These are phyloP conservation scores for Debaryomyces sp. DNA, from an alignment of 1,139 yeast species.

Conservation along the genomic window DNA sequence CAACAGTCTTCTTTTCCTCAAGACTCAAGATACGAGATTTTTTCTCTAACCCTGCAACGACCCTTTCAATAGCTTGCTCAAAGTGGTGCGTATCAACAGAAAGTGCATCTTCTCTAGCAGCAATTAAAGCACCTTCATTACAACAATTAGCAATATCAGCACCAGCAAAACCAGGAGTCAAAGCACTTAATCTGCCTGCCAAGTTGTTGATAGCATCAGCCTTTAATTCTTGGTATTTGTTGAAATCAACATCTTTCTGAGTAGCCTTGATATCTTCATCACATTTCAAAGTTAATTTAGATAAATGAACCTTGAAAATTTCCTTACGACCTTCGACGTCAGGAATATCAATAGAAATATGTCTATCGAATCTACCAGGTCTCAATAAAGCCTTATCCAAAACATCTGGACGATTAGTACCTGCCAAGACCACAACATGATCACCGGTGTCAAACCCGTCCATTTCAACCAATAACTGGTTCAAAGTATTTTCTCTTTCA, in stretches of 20 bases:
- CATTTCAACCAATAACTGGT: conserved; percentile 82
- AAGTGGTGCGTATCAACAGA: conserved; percentile 64
- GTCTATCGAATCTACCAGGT: conserved; percentile 87
- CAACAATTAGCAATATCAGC: conserved; percentile 86
- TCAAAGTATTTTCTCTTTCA: conserved; percentile 78
- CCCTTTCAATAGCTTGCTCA: conserved; percentile 81
- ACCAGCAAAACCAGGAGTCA: conserved; percentile 85
- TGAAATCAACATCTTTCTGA: conserved; percentile 43
- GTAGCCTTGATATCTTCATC: conserved; percentile 46
- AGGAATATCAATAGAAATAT: conserved; percentile 71
- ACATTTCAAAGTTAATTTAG: conserved; percentile 49
- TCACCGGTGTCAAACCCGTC: conserved; percentile 77
- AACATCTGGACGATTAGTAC: conserved; percentile 81
- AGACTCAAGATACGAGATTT: conserved; percentile 69
- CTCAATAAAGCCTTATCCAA: conserved; percentile 75
- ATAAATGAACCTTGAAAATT: conserved; percentile 70
- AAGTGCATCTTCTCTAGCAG: conserved; percentile 66
- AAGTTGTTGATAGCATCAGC: conserved; percentile 56
- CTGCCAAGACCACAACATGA: conserved; percentile 80
- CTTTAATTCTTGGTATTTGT: conserved; percentile 52
- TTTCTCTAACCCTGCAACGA: conserved; percentile 78
- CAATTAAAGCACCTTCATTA: conserved; percentile 81
- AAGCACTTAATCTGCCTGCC: conserved; percentile 72
- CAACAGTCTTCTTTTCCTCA: conserved; percentile 73
- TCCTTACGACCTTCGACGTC: conserved; percentile 79